A percentile compares a stretch with the other conserved stretches of the same genome.
Evolutionary conservation across 2,329 filamentous ascomycete species (phyloP).

Genomic region (Cercospora citrullina): DNA sequence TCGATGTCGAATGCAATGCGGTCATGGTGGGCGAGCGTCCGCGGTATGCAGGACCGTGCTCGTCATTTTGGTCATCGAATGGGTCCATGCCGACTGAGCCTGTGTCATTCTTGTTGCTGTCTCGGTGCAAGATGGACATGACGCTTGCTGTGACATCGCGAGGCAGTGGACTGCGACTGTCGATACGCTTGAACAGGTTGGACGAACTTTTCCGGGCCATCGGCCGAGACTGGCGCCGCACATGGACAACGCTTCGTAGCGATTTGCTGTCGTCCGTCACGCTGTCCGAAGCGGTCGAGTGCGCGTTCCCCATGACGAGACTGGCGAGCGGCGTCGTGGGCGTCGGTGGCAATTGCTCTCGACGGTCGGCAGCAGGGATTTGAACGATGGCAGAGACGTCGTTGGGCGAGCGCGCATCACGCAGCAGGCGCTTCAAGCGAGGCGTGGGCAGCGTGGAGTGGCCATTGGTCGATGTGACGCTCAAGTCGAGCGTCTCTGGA

Average conservation of each 20-base stretch:
- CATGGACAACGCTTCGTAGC: conserved; percentile 28
- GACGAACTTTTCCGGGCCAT: conserved; percentile 35
- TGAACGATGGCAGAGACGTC: conserved; percentile 25
- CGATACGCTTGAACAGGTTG: conserved; percentile 37
- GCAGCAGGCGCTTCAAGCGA: conserved; percentile 31
- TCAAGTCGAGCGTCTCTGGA: conserved; percentile 29
- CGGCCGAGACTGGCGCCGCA: conserved; percentile 25
- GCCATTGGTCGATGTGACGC: conserved; percentile 29
- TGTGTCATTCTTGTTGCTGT: conserved; percentile 23
- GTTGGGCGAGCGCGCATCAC: conserved; percentile 23
- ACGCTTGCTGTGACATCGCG: conserved; percentile 29
- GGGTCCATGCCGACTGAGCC: conserved; percentile 19
- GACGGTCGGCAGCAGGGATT: conserved; percentile 26
- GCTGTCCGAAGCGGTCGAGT: conserved; percentile 26
- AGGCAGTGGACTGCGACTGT: conserved; percentile 31
- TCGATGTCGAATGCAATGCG: conserved; percentile 30
- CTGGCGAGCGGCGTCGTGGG: conserved; percentile 23
- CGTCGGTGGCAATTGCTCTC: conserved; percentile 25
- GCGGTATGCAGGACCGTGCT: conserved; percentile 19
- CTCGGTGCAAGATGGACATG: conserved; percentile 28
- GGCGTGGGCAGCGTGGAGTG: conserved; percentile 26
- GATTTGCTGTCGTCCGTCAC: conserved; percentile 30
- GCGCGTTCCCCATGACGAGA: conserved; percentile 35
- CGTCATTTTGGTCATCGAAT: conserved; percentile 26
- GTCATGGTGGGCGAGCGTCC: conserved; percentile 14